A percentile compares a stretch with the other conserved stretches of the same genome.
Conservation (phyloP, 2,329 filamentous ascomycete species). For the Laburnicola sp. region DNA sequence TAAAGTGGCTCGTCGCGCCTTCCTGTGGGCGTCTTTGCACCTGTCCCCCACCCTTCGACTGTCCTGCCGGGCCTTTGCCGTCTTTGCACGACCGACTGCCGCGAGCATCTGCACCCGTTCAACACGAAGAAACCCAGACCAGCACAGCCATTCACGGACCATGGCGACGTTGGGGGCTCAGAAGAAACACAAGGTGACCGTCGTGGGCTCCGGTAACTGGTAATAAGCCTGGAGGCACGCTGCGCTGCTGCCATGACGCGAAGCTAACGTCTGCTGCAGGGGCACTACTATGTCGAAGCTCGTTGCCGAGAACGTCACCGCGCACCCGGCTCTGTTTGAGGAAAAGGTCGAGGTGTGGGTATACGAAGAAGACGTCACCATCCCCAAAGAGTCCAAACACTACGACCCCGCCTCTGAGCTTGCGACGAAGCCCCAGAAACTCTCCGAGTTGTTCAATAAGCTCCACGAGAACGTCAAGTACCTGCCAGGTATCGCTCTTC, state of each 20-base stretch:
- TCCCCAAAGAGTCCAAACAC: constrained; percentile 72
- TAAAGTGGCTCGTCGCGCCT: constrained; percentile 32
- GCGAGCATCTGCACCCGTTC: constrained; percentile 11
- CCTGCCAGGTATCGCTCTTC: constrained; percentile 83
- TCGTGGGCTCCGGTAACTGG: constrained; percentile 97
- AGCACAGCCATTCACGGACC: constrained; percentile 21
- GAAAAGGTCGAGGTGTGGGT: constrained; percentile 98
- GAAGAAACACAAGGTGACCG: constrained; percentile 87
- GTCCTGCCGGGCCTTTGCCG: constrained; percentile 14
- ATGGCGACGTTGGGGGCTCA: constrained; percentile 57
- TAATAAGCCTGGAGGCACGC: constrained; percentile 46
- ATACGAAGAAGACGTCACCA: constrained; percentile 84
- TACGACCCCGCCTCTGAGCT: constrained; percentile 64
- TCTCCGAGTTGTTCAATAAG: constrained; percentile 88
- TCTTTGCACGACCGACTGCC: constrained; percentile 11
- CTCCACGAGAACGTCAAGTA: constrained; percentile 98
- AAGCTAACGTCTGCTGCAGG: constrained; percentile 56
- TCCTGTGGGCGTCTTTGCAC: constrained; percentile 18
- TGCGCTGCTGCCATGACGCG: background rate
- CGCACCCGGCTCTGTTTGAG: constrained; percentile 80
- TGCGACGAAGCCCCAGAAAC: constrained; percentile 74
- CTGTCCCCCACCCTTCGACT: constrained; percentile 22
- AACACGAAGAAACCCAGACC: background rate
- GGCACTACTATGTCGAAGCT: constrained; percentile 98
- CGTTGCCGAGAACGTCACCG: constrained; percentile 85